These are phyloP conservation scores for Mortierella sp. DNA, from an alignment of 371 early-diverging fungal species.

Conservation along the genomic window DNA sequence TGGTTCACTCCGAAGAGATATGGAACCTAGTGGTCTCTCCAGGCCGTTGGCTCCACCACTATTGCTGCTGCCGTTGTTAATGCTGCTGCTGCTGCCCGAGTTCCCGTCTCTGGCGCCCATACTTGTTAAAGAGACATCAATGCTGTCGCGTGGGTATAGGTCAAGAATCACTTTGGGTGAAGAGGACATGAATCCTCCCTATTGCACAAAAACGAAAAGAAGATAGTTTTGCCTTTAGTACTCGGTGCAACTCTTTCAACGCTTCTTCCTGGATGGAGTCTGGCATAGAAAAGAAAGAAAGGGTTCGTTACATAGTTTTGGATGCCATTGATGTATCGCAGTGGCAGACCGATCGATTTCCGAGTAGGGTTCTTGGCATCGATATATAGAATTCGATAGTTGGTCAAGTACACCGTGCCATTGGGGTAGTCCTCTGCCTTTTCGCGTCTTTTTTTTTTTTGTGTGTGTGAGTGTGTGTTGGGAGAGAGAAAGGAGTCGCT, in stretches of 20 bases:
- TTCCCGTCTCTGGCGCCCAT: too few relatives aligned
- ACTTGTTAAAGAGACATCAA: constrained; percentile 3
- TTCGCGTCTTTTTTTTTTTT: constrained; percentile 30
- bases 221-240: too few relatives aligned
- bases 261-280: too few relatives aligned
- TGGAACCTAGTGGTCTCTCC: constrained; percentile 6
- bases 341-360: constrained; percentile 65
- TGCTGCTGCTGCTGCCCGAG: too few relatives aligned
- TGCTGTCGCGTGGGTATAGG: constrained; percentile 47
- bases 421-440: constrained; percentile 73
- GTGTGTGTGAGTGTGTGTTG: constrained; percentile 34
- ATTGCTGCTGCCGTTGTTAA: too few relatives aligned
- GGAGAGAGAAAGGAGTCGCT: too few relatives aligned
- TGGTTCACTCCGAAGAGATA: constrained; percentile 16
- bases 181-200: constrained; percentile 73
- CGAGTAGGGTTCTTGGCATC: constrained; percentile 66
- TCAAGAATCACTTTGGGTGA: constrained; percentile 72
- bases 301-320: constrained; percentile 65
- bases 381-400: constrained; percentile 83
- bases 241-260: too few relatives aligned
- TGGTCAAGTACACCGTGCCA: constrained; percentile 82
- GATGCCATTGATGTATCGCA: constrained; percentile 60
- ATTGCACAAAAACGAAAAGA: too few relatives aligned
- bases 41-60: too few relatives aligned
- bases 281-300: too few relatives aligned